Evolutionary conservation across 2,329 filamentous ascomycete genomes (phyloP).

Genomic region (Chalaropsis ovoidea): DNA sequence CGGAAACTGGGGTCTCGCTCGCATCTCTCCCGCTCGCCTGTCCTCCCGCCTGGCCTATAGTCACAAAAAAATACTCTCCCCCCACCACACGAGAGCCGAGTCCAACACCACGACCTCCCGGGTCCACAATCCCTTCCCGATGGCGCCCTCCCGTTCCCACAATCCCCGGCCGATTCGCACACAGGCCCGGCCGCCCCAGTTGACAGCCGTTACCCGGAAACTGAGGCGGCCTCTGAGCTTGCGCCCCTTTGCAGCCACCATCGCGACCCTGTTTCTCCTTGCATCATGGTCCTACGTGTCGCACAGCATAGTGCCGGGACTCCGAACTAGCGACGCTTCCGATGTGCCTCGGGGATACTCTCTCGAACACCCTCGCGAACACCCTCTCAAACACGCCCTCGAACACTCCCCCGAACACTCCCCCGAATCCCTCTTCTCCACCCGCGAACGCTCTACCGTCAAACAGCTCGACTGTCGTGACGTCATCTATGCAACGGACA

Average conservation of each 20-base stretch:
- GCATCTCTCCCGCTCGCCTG: background rate
- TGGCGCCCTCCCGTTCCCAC: background rate
- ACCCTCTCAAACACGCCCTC: background rate
- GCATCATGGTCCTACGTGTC: slow-evolving; percentile 17
- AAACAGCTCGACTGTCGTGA: slow-evolving; percentile 53
- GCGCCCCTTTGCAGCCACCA: slow-evolving; percentile 17
- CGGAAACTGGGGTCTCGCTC: background rate
- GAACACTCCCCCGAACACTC: background rate
- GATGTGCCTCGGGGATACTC: too few species aligned
- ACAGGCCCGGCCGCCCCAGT: background rate
- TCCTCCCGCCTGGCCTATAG: background rate
- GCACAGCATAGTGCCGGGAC: background rate
- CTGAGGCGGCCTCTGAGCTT: background rate
- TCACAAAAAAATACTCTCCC: background rate
- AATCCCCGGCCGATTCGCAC: background rate
- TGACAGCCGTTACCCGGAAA: background rate
- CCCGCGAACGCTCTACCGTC: slow-evolving; percentile 1
- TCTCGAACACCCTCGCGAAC: background rate
- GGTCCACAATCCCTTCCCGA: background rate
- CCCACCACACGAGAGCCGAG: background rate
- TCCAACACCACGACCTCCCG: background rate
- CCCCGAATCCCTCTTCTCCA: background rate
- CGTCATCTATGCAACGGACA: slow-evolving; percentile 65
- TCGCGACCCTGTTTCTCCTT: slow-evolving; percentile 16
- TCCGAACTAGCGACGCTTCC: too few species aligned